Percentiles rank a stretch among this genome's conserved stretches.
These are phyloP conservation scores for Epicoccum sorghinum DNA, from an alignment of 2,329 filamentous ascomycete species.

Conservation along the genomic window DNA sequence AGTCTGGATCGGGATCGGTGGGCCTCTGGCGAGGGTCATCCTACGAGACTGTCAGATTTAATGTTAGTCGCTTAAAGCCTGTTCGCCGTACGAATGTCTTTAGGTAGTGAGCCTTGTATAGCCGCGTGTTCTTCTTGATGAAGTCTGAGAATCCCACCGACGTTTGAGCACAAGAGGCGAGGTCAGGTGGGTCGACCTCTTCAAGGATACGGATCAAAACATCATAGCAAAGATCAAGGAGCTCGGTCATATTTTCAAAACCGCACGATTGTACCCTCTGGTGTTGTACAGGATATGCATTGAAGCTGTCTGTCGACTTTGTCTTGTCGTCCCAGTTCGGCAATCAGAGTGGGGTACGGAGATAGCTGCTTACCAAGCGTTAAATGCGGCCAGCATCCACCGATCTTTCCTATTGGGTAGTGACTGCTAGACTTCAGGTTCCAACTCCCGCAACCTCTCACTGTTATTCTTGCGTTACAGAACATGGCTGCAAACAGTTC, in stretches of 20 bases:
- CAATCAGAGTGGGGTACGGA: constrained; percentile 10
- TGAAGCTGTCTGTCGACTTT: background rate
- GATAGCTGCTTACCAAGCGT: constrained; percentile 14
- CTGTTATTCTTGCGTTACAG: too few relatives aligned
- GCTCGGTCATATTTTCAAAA: constrained; percentile 28
- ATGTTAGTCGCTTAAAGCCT: background rate
- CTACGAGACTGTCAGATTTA: constrained; percentile 31
- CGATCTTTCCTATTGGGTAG: background rate
- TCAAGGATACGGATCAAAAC: constrained; percentile 44
- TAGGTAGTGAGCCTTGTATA: constrained; percentile 69
- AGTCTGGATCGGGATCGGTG: constrained; percentile 36
- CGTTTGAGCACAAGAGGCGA: constrained; percentile 39
- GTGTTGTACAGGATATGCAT: background rate
- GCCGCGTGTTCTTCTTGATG: constrained; percentile 62
- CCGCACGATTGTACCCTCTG: background rate
- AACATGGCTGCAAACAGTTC: too few relatives aligned
- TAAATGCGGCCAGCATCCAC: background rate
- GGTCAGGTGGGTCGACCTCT: constrained; percentile 39
- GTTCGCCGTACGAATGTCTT: constrained; percentile 57
- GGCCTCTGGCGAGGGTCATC: constrained; percentile 47
- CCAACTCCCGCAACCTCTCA: too few relatives aligned
- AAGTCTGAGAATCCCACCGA: constrained; percentile 56
- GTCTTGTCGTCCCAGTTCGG: constrained; percentile 7
- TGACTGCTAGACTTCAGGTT: too few relatives aligned
- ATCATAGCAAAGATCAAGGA: constrained; percentile 47